phyloP scores from a whole-genome alignment of 176 grass and related monocot genomes.

The sorghum (Sorghum bicolor) region Sorghum_bicolor_NCBIv3 NC_012873.2:56115001-56115500 shows the following conservation, averaged over 20 bases:
- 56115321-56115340: background rate
- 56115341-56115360: background rate
- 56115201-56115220: background rate
- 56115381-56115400: background rate
- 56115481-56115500: background rate
- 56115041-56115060: too few species aligned
- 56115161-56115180: too few species aligned
- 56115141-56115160: too few species aligned
- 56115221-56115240: background rate
- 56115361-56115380: slow-evolving; percentile 2
- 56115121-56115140: too few species aligned
- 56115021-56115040: too few species aligned
- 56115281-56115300: background rate
- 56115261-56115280: background rate
- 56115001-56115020: too few species aligned
- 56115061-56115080: too few species aligned
- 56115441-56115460: background rate
- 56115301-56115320: slow-evolving; percentile 5
- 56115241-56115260: background rate
- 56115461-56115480: background rate
- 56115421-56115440: background rate
- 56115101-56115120: too few species aligned
- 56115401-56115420: background rate
- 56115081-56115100: too few species aligned
- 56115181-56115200: slow-evolving; percentile 15